These are phyloP conservation scores for Parietaria judaica DNA, from an alignment of 306 rosid species.

Conservation along the genomic window DNA sequence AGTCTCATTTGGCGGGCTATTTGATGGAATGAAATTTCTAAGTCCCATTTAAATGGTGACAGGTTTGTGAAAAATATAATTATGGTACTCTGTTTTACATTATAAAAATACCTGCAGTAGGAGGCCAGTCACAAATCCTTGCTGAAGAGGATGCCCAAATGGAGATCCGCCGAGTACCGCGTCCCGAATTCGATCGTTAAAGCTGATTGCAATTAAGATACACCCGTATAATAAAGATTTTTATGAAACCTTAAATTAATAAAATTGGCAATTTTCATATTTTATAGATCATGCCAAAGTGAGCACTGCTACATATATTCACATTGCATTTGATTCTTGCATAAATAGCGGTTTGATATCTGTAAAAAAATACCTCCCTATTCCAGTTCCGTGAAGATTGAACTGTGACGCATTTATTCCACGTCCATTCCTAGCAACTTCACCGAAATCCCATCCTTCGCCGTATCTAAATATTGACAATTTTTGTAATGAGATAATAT, in stretches of 20 bases:
- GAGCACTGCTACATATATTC: too few relatives aligned
- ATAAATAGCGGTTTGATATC: too few relatives aligned
- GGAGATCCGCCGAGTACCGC: slow-evolving; percentile 96
- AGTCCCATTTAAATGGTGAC: not conserved
- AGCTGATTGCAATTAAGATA: slow-evolving; percentile 40
- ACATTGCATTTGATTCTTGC: too few relatives aligned
- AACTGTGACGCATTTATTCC: slow-evolving; percentile 90
- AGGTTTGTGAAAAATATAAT: not conserved
- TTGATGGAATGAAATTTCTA: not conserved
- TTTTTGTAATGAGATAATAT: not conserved
- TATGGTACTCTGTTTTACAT: not conserved
- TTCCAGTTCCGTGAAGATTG: slow-evolving; percentile 72
- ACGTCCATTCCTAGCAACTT: slow-evolving; percentile 86
- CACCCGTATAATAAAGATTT: slow-evolving; percentile 15
- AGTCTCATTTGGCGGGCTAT: not conserved
- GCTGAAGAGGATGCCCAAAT: slow-evolving; percentile 93
- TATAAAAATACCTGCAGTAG: slow-evolving; percentile 48
- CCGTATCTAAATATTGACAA: slow-evolving; percentile 55
- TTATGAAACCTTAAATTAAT: not conserved
- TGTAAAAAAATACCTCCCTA: slow-evolving; percentile 56
- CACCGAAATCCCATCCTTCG: slow-evolving; percentile 99
- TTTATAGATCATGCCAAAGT: not conserved
- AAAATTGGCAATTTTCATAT: too few relatives aligned
- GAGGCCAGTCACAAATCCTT: slow-evolving; percentile 90
- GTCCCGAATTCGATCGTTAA: slow-evolving; percentile 93